phyloP scores from a whole-genome alignment of 1,284 basidiomycete species.

The Coniophora puteana region DNA sequence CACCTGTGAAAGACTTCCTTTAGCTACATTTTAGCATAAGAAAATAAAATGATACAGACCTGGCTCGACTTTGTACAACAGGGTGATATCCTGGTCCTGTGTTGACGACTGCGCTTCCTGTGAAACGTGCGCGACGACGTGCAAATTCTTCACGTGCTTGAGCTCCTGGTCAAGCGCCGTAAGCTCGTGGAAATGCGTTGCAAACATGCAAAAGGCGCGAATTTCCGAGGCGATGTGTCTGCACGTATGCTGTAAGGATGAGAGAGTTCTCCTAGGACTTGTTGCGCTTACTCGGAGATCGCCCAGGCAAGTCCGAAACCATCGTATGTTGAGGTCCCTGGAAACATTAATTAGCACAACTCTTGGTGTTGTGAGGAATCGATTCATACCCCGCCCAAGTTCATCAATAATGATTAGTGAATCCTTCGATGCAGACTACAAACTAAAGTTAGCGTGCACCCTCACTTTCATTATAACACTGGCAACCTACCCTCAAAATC shows the following conservation, averaged over 20 bases:
- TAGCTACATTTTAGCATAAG: conserved; percentile 1
- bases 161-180: conserved; percentile 89
- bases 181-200: conserved; percentile 98
- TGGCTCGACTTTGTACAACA: conserved; percentile 95
- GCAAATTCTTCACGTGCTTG: conserved; percentile 87
- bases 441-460: not conserved
- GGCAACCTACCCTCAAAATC: conserved; percentile 73
- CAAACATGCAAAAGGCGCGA: conserved; percentile 92
- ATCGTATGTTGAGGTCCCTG: conserved; percentile 96
- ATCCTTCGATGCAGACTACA: conserved; percentile 84
- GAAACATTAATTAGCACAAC: conserved; percentile 1
- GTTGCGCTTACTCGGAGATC: conserved; percentile 80
- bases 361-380: not conserved
- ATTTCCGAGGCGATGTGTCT: conserved; percentile 93
- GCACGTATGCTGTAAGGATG: not conserved
- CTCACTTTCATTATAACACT: too few relatives aligned
- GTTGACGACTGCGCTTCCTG: conserved; percentile 42
- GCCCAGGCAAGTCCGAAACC: conserved; percentile 99
- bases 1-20: conserved; percentile 37
- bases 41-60: conserved; percentile 43
- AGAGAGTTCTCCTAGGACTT: too few relatives aligned
- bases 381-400: conserved; percentile 75
- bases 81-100: conserved; percentile 83
- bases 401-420: conserved; percentile 99
- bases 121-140: conserved; percentile 93